Conservation (phyloP, 1,284 basidiomycete genomes). For the Uromyces viciae-fabae region DNA sequence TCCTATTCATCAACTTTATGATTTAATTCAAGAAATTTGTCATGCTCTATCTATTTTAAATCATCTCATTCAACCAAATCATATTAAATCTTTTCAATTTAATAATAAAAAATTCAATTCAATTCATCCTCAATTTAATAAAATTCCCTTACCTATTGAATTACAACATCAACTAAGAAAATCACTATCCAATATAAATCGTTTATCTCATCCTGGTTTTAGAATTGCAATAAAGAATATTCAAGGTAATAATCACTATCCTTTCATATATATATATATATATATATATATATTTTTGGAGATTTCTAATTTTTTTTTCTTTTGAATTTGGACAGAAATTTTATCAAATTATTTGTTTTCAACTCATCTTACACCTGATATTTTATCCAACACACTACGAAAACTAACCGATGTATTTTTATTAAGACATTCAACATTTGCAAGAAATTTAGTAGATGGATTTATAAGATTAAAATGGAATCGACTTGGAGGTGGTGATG, state of each 20-base stretch:
- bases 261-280: too few species aligned
- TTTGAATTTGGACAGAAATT: neutral
- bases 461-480: neutral
- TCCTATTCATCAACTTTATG: neutral
- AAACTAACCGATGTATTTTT: constrained; percentile 26
- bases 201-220: constrained; percentile 25
- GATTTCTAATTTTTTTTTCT: neutral
- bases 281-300: too few species aligned
- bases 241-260: too few species aligned
- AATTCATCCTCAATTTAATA: neutral
- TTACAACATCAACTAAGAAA: neutral
- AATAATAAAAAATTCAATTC: neutral
- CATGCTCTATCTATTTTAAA: constrained; percentile 20
- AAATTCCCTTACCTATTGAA: constrained; percentile 1
- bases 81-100: neutral
- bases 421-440: neutral
- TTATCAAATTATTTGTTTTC: constrained; percentile 37
- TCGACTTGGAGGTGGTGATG: neutral
- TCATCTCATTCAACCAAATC: neutral
- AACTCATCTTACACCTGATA: constrained; percentile 25
- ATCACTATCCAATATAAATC: neutral
- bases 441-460: constrained; percentile 1
- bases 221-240: constrained; percentile 13
- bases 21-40: constrained; percentile 5
- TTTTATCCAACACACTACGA: neutral